Evolutionary conservation across 441 rosid genomes (phyloP), one percentile per base, ranked within the genome.

Genomic region (Populus hybrid): DNA sequence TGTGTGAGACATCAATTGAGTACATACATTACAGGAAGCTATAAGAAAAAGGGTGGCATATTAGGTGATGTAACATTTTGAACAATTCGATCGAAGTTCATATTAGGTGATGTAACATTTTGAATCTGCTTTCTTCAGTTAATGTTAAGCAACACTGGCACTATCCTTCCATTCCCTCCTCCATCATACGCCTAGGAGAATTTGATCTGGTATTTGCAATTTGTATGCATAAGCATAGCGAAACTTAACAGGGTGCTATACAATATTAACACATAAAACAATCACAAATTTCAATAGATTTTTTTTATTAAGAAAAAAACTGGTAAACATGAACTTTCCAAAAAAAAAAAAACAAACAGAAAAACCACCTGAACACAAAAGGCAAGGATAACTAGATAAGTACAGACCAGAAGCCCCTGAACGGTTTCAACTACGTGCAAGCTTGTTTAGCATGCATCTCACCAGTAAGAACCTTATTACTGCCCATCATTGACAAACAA

Each of bases 371-470:
- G 7, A 21, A 38, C 9, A 1, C 10, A 42, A 71, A 18, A 73
- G 73, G n/a, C 29, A 10, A 68, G 36, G 20, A 12, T 33, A 67
- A 40, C 26, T 67, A 42, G 20, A 12, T 42, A 67, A 40, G 26
- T 67, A 40, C 23, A 61, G 69, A 63, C 9, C 66, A 45, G 59
- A 21, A 16, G 56, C 53, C 83, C 74, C 9, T 10, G 45, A 53
- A 42, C 28, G 26, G 53, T 2, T 23, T 59, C 40, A 50, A 53
- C 68, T 31, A 9, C 28, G 14, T 12, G 29, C 68, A 53, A 73
- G 18, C 12, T 65, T 20, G 21, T 36, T 45, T 76, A 77, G 18
- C 24, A 50, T 23, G 24, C 24, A 31, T 11, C 59, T 67, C 59
- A 56, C 64, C 7, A 18, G 31, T 20, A 42, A 35, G 24, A 31